phyloP scores from a whole-genome alignment of 225 moss, liverwort and hornwort species.

The Lunularia cruciata region DNA sequence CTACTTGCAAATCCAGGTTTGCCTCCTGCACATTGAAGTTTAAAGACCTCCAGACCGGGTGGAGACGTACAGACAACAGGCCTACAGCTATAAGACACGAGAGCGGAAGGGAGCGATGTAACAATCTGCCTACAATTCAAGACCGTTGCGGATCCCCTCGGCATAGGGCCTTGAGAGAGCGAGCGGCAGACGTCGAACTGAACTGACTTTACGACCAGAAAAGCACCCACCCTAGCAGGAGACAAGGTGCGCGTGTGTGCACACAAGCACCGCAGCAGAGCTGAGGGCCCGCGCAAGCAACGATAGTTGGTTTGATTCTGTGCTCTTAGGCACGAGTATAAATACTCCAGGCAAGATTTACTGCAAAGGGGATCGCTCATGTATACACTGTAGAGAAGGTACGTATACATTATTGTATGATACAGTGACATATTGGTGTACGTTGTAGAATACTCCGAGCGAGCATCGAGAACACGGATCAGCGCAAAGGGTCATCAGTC shows the following conservation, averaged over 20 bases:
- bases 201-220: constrained; percentile 6
- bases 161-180: constrained; percentile 8
- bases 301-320: constrained; percentile 1
- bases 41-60: not conserved
- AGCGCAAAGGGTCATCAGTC: not conserved
- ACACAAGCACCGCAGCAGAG: constrained; percentile 12
- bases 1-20: not conserved
- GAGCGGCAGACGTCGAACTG: not conserved
- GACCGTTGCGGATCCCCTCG: constrained; percentile 9
- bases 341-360: constrained; percentile 22
- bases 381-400: constrained; percentile 21
- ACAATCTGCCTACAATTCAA: constrained; percentile 10
- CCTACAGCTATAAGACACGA: constrained; percentile 4
- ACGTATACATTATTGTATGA: constrained; percentile 21
- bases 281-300: not conserved
- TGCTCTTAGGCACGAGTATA: constrained; percentile 1
- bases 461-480: constrained; percentile 4
- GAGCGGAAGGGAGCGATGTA: not conserved
- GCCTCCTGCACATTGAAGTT: not conserved
- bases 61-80: constrained; percentile 4
- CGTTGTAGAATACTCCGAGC: constrained; percentile 3
- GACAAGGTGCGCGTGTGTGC: constrained; percentile 19
- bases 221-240: constrained; percentile 14
- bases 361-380: constrained; percentile 10
- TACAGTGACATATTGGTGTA: not conserved